Evolutionary conservation across 1,284 basidiomycete genomes (phyloP), one percentile per base, ranked within the genome.

Genomic region (Chalciporus sp.): DNA sequence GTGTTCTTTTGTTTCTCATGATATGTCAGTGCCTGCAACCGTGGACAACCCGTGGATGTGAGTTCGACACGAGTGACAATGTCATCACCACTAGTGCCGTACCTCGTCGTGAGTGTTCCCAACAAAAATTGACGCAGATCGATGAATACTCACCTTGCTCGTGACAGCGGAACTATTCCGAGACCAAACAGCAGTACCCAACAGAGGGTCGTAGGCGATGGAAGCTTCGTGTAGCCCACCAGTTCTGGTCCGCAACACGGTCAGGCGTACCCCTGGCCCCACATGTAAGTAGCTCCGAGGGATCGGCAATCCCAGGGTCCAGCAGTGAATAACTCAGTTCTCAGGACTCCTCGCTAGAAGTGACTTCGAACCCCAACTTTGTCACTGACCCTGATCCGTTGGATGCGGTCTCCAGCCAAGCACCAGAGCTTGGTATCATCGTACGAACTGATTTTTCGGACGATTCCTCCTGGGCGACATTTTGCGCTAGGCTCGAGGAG

Each of bases 391-490:
- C 74, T 14, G 84, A 86, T 66, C 72, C 80, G 7, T 59, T 72
- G 42, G 78, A 80, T 57, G 64, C 47, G 27, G 54, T 72, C 41
- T 63, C 71, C 19, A 62, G 61, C 42, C 66, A 74, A 46, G 67
- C 61, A 5, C 66, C 66, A 0, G 72, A 71, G 12, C 62, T 76
- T 35, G 88, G 88, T 17, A 64, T 90, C 54, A 66, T 90, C 42
- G 66, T 90, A 17, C 82, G 88, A 47, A 84, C 88, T 7, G 86
- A 91, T 64, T 89, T 79, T 63, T 75, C 81, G 2, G 72, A 88
- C 62, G 85, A 89, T 33, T 71, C 71, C 6, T 81, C 87, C 4
- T 91, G 88, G 88, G 62, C 71, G 19, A 58, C 64, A 1, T 88
- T 90, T 67, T 71, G 69, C 53, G 60, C 63, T 16, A 75, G 76